Evolutionary conservation across 495 filamentous ascomycete genomes (phyloP).

Genomic region (Hypoxylon subgilvum): DNA sequence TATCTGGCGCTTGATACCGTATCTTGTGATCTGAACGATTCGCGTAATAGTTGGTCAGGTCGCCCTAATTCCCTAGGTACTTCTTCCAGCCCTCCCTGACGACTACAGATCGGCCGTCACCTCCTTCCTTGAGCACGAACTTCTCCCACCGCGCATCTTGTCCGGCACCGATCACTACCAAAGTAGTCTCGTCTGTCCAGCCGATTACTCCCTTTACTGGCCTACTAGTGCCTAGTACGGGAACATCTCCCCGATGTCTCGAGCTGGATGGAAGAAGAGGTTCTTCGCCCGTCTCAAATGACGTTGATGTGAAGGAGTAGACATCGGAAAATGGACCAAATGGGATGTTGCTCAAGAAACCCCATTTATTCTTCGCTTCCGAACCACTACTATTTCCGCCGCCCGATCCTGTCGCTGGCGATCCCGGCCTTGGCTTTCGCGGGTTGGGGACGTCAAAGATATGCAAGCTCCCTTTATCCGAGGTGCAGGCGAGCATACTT

Average conservation of each 20-base stretch:
- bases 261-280: constrained; percentile 47
- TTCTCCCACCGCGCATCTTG: constrained; percentile 84
- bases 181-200: constrained; percentile 71
- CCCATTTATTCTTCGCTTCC: constrained; percentile 73
- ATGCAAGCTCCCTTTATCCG: constrained; percentile 93
- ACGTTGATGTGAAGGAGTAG: constrained; percentile 76
- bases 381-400: constrained; percentile 45
- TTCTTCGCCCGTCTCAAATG: constrained; percentile 82
- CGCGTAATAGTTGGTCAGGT: constrained; percentile 41
- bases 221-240: constrained; percentile 55
- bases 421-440: constrained; percentile 18
- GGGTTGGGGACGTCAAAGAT: constrained; percentile 75
- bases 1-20: background rate
- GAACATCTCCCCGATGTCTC: constrained; percentile 38
- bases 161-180: constrained; percentile 82
- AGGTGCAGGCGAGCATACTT: constrained; percentile 84
- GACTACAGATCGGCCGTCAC: constrained; percentile 66
- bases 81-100: constrained; percentile 80
- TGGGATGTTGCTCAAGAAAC: constrained; percentile 76
- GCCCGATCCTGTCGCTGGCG: constrained; percentile 4
- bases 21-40: constrained; percentile 7
- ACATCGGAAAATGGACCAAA: constrained; percentile 84
- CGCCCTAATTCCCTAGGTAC: constrained; percentile 63
- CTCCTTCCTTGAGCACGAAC: constrained; percentile 68
- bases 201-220: constrained; percentile 78